Evolutionary conservation across 176 grass and related monocot species (phyloP).

Genomic region (Pharus latifolius): DNA sequence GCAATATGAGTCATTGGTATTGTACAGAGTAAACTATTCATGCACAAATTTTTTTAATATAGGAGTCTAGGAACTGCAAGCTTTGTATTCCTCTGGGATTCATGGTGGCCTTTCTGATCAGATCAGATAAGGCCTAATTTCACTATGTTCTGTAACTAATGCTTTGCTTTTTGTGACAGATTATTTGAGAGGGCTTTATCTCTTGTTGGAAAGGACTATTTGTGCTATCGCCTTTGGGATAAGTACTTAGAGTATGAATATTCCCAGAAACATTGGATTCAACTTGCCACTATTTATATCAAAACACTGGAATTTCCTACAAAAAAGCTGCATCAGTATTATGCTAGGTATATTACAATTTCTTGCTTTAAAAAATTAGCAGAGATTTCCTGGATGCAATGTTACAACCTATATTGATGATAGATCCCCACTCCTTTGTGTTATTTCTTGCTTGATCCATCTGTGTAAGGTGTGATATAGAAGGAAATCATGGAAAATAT

Average conservation of each 20-base stretch:
- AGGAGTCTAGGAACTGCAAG: neutral
- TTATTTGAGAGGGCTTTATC: slow-evolving; percentile 74
- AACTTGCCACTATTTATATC: slow-evolving; percentile 70
- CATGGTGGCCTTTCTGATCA: slow-evolving; percentile 3
- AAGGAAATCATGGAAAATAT: no score
- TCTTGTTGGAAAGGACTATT: slow-evolving; percentile 81
- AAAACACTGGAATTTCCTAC: slow-evolving; percentile 70
- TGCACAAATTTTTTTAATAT: neutral
- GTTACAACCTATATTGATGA: neutral
- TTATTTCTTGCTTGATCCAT: neutral
- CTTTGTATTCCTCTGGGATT: neutral
- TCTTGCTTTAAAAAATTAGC: neutral
- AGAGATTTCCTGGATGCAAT: neutral
- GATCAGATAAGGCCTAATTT: slow-evolving; percentile 7
- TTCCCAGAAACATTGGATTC: slow-evolving; percentile 59
- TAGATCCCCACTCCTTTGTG: neutral
- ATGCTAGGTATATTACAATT: slow-evolving; percentile 57
- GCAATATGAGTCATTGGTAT: neutral
- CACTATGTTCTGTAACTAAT: slow-evolving; percentile 1
- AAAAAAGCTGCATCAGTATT: slow-evolving; percentile 73
- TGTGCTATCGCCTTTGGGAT: slow-evolving; percentile 76
- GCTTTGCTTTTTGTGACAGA: slow-evolving; percentile 33
- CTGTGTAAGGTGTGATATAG: neutral
- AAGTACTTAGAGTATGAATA: slow-evolving; percentile 85
- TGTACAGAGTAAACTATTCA: neutral